Conservation (phyloP, 2,329 filamentous ascomycete species). For the Nakataea oryzae region DNA sequence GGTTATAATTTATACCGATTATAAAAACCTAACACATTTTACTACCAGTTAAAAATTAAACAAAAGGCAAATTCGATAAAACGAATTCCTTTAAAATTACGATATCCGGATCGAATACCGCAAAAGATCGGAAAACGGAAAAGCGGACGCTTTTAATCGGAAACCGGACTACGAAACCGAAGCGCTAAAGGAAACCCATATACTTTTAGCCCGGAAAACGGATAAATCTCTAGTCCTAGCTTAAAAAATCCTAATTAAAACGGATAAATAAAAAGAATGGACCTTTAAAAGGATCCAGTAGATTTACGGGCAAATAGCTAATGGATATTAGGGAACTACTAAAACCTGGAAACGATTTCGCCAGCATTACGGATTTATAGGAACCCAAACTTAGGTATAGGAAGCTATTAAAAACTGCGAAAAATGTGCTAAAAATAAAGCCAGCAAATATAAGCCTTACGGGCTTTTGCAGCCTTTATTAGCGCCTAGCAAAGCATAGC, state of each 20-base stretch:
- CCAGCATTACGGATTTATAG: not conserved
- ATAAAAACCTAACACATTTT: not conserved
- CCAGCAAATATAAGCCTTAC: too few relatives aligned
- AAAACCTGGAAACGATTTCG: not conserved
- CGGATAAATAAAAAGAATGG: too few relatives aligned
- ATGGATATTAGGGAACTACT: not conserved
- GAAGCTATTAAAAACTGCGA: not conserved
- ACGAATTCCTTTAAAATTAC: not conserved
- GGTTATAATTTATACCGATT: not conserved
- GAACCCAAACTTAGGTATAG: not conserved
- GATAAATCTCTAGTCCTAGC: too few relatives aligned
- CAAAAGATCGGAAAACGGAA: not conserved
- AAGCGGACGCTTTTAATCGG: not conserved
- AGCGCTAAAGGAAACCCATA: too few relatives aligned
- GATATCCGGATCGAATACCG: too few relatives aligned
- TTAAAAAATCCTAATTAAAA: too few relatives aligned
- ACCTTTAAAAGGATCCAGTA: too few relatives aligned
- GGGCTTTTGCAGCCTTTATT: too few relatives aligned
- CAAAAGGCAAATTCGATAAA: not conserved
- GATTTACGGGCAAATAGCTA: not conserved
- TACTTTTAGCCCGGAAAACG: too few relatives aligned
- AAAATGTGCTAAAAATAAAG: not conserved
- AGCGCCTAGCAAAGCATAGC: too few relatives aligned
- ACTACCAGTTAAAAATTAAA: not conserved
- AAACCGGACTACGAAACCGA: not conserved